These are phyloP conservation scores for Prunus padus DNA, from an alignment of 306 rosid genomes.

Conservation along the genomic window DNA sequence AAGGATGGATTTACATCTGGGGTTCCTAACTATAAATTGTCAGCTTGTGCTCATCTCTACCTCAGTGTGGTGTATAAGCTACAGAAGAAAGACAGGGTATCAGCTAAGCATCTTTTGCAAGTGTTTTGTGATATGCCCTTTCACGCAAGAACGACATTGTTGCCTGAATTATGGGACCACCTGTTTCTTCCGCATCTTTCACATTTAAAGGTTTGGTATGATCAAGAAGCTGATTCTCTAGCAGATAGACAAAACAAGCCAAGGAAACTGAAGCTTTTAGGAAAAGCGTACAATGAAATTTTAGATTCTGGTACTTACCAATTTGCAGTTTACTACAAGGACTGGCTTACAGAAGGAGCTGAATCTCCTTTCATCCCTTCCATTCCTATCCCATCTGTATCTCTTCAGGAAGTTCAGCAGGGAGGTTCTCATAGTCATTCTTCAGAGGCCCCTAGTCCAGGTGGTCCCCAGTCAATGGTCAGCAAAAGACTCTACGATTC, in stretches of 20 bases:
- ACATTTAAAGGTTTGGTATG: slow-evolving; percentile 65
- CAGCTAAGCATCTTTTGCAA: slow-evolving; percentile 83
- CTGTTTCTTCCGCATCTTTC: slow-evolving; percentile 69
- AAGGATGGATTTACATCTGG: slow-evolving; percentile 53
- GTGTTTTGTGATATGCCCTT: slow-evolving; percentile 68
- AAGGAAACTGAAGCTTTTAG: slow-evolving; percentile 49
- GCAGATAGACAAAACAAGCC: slow-evolving; percentile 41
- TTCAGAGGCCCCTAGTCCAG: slow-evolving; percentile 46
- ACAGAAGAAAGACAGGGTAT: slow-evolving; percentile 53
- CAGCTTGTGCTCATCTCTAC: slow-evolving; percentile 93
- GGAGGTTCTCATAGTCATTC: slow-evolving; percentile 45
- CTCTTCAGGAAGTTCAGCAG: slow-evolving; percentile 28
- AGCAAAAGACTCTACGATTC: slow-evolving; percentile 71
- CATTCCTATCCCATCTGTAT: slow-evolving; percentile 48
- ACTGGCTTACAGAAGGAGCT: slow-evolving; percentile 78
- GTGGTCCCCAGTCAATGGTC: slow-evolving; percentile 59
- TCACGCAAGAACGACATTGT: slow-evolving; percentile 60
- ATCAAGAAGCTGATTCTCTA: slow-evolving; percentile 47
- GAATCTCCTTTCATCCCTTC: slow-evolving; percentile 66
- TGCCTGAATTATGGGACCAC: slow-evolving; percentile 76
- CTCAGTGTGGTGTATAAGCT: slow-evolving; percentile 65
- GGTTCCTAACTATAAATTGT: slow-evolving; percentile 56
- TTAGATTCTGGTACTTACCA: slow-evolving; percentile 65
- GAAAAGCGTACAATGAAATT: slow-evolving; percentile 55
- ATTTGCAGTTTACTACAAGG: slow-evolving; percentile 71